Evolutionary conservation across 2,329 filamentous ascomycete species (phyloP), one percentile per base, ranked within the genome.

Genomic region (Fusarium bulbicola): DNA sequence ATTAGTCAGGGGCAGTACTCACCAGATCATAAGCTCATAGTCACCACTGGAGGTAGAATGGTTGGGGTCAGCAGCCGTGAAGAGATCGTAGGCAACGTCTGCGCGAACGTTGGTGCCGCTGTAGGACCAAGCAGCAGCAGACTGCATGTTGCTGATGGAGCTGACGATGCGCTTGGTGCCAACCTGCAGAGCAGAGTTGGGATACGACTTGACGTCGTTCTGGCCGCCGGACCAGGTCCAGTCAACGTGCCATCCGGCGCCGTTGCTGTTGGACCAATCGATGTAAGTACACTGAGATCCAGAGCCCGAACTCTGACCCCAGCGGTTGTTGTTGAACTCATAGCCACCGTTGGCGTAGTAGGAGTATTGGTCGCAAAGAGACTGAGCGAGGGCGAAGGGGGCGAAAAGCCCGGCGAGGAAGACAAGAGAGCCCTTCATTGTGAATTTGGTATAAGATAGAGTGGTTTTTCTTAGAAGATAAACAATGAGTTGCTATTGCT

Each of bases 271-370:
- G 18, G 64, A 52, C 64, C 64, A 67, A 53, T 67, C 62, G 10
- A 67, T 40, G 39, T 67, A 67, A 16, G 64, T 67, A 21, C 62
- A 67, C 40, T 66, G 62, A 42, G 45, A 52, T 5, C 64, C 62
- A 30, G 62, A 52, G 15, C 64, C 64, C 1, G 64, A 67, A 40
- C 34, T 9, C 36, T 67, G 64, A 8, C 64, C 64, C 62, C 62
- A 67, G 14, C 64, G 64, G 62, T 67, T 67, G 45, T 67, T 67
- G 62, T 67, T 67, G 45, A 67, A 67, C 45, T 67, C 64, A 5
- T 67, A 67, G 8, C 64, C 64, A 1, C 32, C 64, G 14, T 67
- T 67, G 21, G 64, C 28, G 16, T 67, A 67, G 63, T 67, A 67
- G 6, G 62, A 32, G 63, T 67, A 67, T 18, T 60, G 64, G 52